These are phyloP conservation scores for Sarocladiaceae sp. DNA, from an alignment of 2,329 filamentous ascomycete species.

Conservation along the genomic window DNA sequence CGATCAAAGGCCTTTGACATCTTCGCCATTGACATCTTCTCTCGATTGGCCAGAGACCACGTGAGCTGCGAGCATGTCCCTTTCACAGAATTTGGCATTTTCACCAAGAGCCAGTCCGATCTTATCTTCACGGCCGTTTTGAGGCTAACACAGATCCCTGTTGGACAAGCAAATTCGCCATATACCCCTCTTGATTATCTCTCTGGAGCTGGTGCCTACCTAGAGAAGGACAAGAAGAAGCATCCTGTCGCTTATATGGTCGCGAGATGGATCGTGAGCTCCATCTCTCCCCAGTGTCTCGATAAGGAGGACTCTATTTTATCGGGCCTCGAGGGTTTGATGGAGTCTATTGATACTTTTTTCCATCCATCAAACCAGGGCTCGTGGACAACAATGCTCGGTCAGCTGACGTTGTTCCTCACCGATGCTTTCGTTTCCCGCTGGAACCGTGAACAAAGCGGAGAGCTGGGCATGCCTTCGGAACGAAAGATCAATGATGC, in stretches of 20 bases:
- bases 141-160: slow-evolving; percentile 86
- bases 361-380: slow-evolving; percentile 98
- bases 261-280: slow-evolving; percentile 88
- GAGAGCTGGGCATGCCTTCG: slow-evolving; percentile 78
- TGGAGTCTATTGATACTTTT: slow-evolving; percentile 95
- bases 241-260: slow-evolving; percentile 89
- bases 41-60: slow-evolving; percentile 78
- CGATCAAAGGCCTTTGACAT: slow-evolving; percentile 83
- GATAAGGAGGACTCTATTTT: slow-evolving; percentile 73
- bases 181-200: slow-evolving; percentile 82
- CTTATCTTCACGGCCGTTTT: slow-evolving; percentile 89
- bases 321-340: slow-evolving; percentile 78
- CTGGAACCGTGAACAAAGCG: slow-evolving; percentile 92
- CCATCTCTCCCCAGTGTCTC: slow-evolving; percentile 76
- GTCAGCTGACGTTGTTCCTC: slow-evolving; percentile 86
- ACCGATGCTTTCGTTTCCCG: slow-evolving; percentile 95
- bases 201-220: slow-evolving; percentile 73
- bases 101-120: slow-evolving; percentile 84
- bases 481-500: slow-evolving; percentile 73
- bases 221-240: slow-evolving; percentile 90
- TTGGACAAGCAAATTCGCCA: slow-evolving; percentile 89
- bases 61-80: slow-evolving; percentile 67
- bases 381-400: slow-evolving; percentile 80
- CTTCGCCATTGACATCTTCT: slow-evolving; percentile 84
- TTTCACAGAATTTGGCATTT: slow-evolving; percentile 84